Base-by-base conservation (phyloP, 2,329 filamentous ascomycete species). In the Metarhizium humberi region DNA sequence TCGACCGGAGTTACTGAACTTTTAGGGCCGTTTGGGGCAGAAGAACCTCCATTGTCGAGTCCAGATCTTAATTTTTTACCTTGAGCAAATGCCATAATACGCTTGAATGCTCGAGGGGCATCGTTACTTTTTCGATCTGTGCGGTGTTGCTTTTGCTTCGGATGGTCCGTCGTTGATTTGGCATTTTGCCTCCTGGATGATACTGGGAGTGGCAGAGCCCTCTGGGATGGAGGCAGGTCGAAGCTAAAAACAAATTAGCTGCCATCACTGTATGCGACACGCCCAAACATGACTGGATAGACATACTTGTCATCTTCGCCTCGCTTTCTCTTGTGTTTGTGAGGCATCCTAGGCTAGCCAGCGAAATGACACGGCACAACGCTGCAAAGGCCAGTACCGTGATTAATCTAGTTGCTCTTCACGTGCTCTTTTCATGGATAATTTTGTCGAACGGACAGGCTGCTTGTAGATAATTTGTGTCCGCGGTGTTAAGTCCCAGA, bases 91-190 rank as follows among this genome's bases (percentile, higher is more conserved):
- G 88, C 84, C 88, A 97, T 94, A 59, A 97, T 74, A 13, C 91
- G 85, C 58, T 83, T 82, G 71, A 99, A 99, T 1, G 88, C 90
- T 61, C 90, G 87, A 0, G 94, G 94, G 1, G 88, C 92, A 72
- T 97, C 94, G 68, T 95, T 85, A 34, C 68, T 70, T 52, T 57
- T 72, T 67, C 72, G 78, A 11, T 73, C 74, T 62, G 78, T 78
- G 51, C 64, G 58, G 56, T 67, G 59, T 67, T 70, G 77, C 64
- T 73, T 81, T 64, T 61, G 69, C 67, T 59, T 64, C 60, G 55
- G 71, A 75, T 78, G 64, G 71, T 73, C 54, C 4, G 25, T 14
- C n/a, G 43, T 42, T 55, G 50, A 58, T 45, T 62, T 68, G 54
- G 66, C 63, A 57, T 68, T 61, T 53, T 57, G 57, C 46, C 50